Evolutionary conservation across 163 green algal genomes (phyloP), one percentile per base, ranked within the genome.

Genomic region (Coccomyxa subellipsoidea): DNA sequence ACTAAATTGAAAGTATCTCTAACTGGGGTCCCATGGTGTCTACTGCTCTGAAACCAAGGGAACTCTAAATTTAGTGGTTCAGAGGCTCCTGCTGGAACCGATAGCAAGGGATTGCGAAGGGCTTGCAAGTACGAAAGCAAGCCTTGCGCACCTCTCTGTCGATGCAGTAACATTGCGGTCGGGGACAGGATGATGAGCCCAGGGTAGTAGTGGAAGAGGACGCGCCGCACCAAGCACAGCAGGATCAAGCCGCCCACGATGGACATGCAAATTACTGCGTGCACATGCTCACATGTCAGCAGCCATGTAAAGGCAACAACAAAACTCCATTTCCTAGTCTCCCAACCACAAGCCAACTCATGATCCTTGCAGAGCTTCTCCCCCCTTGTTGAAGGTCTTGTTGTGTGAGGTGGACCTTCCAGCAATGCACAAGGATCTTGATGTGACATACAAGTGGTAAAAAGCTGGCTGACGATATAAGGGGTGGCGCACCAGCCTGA

Each of bases 221-320:
- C 29, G 1, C 66, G 27, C 6, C 66, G 27, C 66, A 73, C 21
- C 27, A 73, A 34, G 27, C 66, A 73, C 5, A 73, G 66, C 66
- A 73, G n/a, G 66, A 73, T n/a, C 29, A 73, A 34, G 66, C 66
- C 66, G n/a, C 66, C 27, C 10, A 73, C 66, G 27, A 73, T 73
- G 1, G 66, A 73, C 29, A 73, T 34, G 66, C 66, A 73, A 23
- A 73, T 73, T 23, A 73, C 66, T 73, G 66, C 66, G 8, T 23
- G 21, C 66, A 32, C 27, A 32, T 36, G 66, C 29, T 34, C 66
- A 36, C 29, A 34, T 36, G 32, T 73, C 59, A 36, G 4, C 27
- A 34, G 27, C n/a, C 32, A 29, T 12, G 12, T 29, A 18, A 66
- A 66, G 12, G 47, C 47, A 66, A 18, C 47, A 12, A 12, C 12